Conservation (phyloP, 1,139 yeast genomes). For the Protomyces macrosporus region DNA sequence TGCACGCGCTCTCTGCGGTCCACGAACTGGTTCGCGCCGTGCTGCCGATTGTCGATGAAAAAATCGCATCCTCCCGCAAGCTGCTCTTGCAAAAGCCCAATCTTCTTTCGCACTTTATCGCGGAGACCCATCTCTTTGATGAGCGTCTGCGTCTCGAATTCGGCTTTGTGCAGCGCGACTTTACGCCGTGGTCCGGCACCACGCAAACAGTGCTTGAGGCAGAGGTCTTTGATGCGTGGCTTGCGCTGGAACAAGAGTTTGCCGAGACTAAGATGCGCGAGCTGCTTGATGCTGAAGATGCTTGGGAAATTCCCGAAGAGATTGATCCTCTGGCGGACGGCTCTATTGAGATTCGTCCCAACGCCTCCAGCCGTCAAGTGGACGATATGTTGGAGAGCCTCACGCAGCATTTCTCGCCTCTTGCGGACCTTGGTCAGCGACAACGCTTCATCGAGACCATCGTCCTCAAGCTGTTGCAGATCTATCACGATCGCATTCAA, state of each 20-base stretch:
- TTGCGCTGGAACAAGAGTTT: conserved; percentile 55
- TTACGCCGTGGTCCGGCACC: conserved; percentile 52
- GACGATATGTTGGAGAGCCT: conserved; percentile 61
- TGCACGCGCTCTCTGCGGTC: conserved; percentile 38
- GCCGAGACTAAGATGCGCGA: conserved; percentile 57
- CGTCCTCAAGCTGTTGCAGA: conserved; percentile 59
- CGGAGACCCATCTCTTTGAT: conserved; percentile 58
- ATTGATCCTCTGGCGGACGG: conserved; percentile 37
- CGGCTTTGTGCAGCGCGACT: conserved; percentile 50
- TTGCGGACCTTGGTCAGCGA: conserved; percentile 58
- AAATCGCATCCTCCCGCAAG: conserved; percentile 43
- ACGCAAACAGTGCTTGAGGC: conserved; percentile 52
- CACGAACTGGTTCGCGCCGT: conserved; percentile 55
- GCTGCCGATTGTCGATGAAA: conserved; percentile 49
- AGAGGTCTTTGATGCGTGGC: conserved; percentile 56
- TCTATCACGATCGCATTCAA: conserved; percentile 51
- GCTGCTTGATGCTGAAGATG: conserved; percentile 50
- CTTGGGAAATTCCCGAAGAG: conserved; percentile 54
- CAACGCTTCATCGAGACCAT: conserved; percentile 63
- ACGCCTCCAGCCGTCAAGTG: conserved; percentile 59
- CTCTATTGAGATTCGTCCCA: conserved; percentile 46
- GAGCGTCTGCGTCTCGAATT: conserved; percentile 50
- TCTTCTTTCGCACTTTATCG: conserved; percentile 55
- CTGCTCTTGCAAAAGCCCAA: conserved; percentile 46
- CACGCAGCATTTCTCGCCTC: conserved; percentile 56